phyloP scores from a whole-genome alignment of 2,329 filamentous ascomycete species.

The Eutypella sp. region DNA sequence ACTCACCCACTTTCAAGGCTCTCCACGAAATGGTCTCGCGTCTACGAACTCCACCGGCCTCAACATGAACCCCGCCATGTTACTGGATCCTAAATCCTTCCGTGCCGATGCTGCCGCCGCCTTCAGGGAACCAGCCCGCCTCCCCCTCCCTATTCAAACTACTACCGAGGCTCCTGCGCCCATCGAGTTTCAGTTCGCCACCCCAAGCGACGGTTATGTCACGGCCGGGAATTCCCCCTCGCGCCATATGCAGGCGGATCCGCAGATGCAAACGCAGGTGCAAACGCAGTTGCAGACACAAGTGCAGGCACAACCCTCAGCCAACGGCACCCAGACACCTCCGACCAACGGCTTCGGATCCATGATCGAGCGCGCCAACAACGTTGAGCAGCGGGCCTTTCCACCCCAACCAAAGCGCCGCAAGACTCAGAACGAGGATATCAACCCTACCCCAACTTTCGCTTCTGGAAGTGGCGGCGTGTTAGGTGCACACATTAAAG shows the following conservation, averaged over 20 bases:
- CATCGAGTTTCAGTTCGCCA: conserved; percentile 37
- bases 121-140: conserved; percentile 10
- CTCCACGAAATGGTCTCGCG: conserved; percentile 18
- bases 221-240: conserved; percentile 12
- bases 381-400: conserved; percentile 61
- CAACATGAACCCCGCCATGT: conserved; percentile 35
- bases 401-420: conserved; percentile 60
- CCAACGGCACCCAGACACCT: conserved; percentile 8
- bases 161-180: conserved; percentile 30
- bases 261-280: too few relatives aligned
- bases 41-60: conserved; percentile 12
- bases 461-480: conserved; percentile 47
- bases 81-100: conserved; percentile 38
- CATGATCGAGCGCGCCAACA: conserved; percentile 73
- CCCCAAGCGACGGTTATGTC: conserved; percentile 20
- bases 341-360: conserved; percentile 42
- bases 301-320: conserved; percentile 5
- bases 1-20: conserved; percentile 19
- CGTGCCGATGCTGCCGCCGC: conserved; percentile 12
- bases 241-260: too few relatives aligned
- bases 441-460: conserved; percentile 38
- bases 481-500: conserved; percentile 62
- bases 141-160: conserved; percentile 20
- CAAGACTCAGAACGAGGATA: conserved; percentile 47
- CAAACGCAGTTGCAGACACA: too few relatives aligned